phyloP scores from a whole-genome alignment of 768 basidiomycete species.

The Candolleomyces efflorescens region DNA sequence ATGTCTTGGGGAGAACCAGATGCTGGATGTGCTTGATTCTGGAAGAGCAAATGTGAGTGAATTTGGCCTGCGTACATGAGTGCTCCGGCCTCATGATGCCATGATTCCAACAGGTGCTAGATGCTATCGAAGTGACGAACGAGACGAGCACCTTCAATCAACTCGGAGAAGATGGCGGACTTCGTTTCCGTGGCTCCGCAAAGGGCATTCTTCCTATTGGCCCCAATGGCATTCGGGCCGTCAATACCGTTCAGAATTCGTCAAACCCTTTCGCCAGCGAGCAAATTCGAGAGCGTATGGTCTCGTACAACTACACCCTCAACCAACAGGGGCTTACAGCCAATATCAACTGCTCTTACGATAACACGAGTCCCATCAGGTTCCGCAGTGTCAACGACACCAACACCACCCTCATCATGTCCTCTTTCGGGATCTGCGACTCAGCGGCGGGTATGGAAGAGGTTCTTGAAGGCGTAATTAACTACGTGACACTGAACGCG shows the following conservation, averaged over 20 bases:
- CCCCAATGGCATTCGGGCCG: too few species aligned
- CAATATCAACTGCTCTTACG: neutral
- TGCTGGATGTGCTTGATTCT: neutral
- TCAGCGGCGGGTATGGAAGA: neutral
- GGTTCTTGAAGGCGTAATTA: neutral
- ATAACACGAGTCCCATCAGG: neutral
- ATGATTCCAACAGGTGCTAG: too few species aligned
- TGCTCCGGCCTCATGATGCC: too few species aligned
- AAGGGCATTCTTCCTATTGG: too few species aligned
- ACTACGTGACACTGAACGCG: neutral
- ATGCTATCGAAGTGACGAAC: too few species aligned
- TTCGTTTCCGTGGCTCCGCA: too few species aligned
- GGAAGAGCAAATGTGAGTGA: neutral
- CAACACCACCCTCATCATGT: neutral
- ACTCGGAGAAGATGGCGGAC: too few species aligned
- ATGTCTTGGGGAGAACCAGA: neutral
- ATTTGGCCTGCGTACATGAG: neutral
- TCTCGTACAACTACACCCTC: neutral
- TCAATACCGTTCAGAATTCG: too few species aligned
- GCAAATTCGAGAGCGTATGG: too few species aligned
- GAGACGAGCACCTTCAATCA: too few species aligned
- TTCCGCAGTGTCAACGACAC: neutral
- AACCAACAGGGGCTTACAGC: neutral
- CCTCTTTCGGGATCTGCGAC: neutral
- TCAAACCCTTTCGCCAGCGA: too few species aligned